A percentile compares a stretch with the other conserved stretches of the same genome.
These are phyloP conservation scores for Dendrobium catenatum DNA, from an alignment of 106 monocot species.

Conservation along the genomic window DNA sequence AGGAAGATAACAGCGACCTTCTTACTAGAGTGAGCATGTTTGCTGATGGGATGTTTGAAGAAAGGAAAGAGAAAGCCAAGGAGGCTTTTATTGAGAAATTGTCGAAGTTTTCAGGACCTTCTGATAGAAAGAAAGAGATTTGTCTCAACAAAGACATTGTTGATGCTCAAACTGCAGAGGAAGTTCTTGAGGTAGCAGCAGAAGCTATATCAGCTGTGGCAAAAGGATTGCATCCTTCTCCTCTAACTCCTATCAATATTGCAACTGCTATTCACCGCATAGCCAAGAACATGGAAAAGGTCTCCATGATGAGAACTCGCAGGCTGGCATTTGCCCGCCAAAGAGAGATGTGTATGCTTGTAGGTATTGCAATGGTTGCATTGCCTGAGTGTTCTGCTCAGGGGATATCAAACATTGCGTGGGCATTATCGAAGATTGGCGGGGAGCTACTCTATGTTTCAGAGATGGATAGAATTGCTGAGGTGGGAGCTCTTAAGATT, in stretches of 20 bases:
- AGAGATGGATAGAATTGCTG: conserved; percentile 94
- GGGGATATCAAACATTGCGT: conserved; percentile 85
- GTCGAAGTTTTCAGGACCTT: conserved; percentile 69
- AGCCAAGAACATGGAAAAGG: conserved; percentile 97
- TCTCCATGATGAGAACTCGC: conserved; percentile 55
- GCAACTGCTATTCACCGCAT: conserved; percentile 88
- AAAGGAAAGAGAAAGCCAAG: conserved; percentile 45
- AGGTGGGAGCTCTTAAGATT: conserved; percentile 61
- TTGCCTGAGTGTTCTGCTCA: conserved; percentile 85
- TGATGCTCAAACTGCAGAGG: conserved; percentile 64
- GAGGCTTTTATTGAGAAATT: conserved; percentile 68
- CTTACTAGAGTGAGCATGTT: conserved; percentile 26
- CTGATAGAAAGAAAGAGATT: conserved; percentile 77
- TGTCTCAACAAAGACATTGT: conserved; percentile 62
- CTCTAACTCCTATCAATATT: conserved; percentile 73
- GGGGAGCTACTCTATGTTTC: conserved; percentile 82
- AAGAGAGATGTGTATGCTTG: conserved; percentile 91
- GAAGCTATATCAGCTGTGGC: conserved; percentile 69
- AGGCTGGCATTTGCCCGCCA: conserved; percentile 79
- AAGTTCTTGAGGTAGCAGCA: conserved; percentile 64
- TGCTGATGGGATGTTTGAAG: conserved; percentile 72
- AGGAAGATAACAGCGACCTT: conserved; percentile 25
- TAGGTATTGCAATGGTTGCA: conserved; percentile 80
- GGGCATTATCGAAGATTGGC: conserved; percentile 96
- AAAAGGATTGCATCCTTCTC: conserved; percentile 88